Conservation (phyloP, 805 yeast species). For the Candida nemodendra region DNA sequence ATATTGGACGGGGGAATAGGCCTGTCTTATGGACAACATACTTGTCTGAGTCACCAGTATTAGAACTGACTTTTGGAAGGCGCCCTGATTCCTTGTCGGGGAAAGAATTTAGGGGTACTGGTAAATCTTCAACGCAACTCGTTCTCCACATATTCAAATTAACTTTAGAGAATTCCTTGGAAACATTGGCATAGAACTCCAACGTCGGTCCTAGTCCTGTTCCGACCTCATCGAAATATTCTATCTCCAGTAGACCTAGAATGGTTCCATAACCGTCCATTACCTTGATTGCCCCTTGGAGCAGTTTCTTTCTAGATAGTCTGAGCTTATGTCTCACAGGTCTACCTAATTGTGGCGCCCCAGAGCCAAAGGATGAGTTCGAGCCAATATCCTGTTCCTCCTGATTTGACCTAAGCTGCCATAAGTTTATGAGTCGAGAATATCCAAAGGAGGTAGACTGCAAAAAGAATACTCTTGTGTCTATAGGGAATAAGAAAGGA, state of each 20-base stretch:
- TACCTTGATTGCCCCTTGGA: constrained; percentile 78
- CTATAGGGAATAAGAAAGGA: constrained; percentile 84
- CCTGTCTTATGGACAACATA: constrained; percentile 49
- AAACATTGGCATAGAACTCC: constrained; percentile 83
- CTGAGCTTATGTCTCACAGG: constrained; percentile 78
- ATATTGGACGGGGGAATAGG: constrained; percentile 69
- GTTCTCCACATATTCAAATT: constrained; percentile 70
- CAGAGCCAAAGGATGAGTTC: constrained; percentile 20
- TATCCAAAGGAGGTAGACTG: constrained; percentile 91
- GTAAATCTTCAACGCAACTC: too few species aligned
- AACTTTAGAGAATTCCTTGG: constrained; percentile 65
- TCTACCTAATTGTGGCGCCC: constrained; percentile 61
- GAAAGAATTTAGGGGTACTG: too few species aligned
- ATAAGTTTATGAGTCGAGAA: constrained; percentile 73
- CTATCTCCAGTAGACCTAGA: constrained; percentile 84
- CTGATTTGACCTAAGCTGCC: constrained; percentile 58
- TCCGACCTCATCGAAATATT: constrained; percentile 89
- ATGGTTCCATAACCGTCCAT: constrained; percentile 71
- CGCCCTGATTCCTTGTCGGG: too few species aligned
- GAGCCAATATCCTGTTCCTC: constrained; percentile 30
- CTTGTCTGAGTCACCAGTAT: constrained; percentile 18
- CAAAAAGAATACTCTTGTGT: constrained; percentile 70
- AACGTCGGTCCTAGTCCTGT: constrained; percentile 95
- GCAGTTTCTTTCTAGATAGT: constrained; percentile 63
- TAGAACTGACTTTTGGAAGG: constrained; percentile 4